Evolutionary conservation across 805 yeast species (phyloP).

Genomic region (Hanseniaspora lachancei): DNA sequence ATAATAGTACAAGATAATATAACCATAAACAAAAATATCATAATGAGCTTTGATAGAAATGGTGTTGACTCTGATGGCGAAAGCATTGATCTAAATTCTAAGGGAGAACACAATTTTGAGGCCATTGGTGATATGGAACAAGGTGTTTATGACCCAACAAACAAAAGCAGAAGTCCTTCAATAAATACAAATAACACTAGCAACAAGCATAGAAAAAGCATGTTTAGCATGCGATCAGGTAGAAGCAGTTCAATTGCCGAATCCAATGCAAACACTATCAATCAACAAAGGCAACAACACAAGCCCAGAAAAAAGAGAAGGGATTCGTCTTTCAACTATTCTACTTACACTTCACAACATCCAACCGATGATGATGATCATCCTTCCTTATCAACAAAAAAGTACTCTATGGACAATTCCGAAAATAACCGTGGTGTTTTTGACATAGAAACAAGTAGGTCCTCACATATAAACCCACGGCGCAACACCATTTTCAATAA

Average conservation of each 20-base stretch:
- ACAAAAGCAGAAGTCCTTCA: neutral
- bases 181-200: neutral
- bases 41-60: no score
- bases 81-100: neutral
- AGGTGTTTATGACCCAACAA: neutral
- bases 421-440: neutral
- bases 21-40: no score
- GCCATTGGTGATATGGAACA: neutral
- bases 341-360: neutral
- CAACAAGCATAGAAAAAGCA: neutral
- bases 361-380: neutral
- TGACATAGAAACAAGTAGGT: neutral
- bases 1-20: no score
- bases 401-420: neutral
- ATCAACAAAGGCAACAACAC: neutral
- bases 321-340: constrained; percentile 6
- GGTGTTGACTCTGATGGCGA: neutral
- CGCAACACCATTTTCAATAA: neutral
- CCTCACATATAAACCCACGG: neutral
- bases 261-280: neutral
- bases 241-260: neutral
- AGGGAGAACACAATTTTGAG: neutral
- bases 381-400: neutral
- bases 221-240: neutral
- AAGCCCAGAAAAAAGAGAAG: neutral